These are phyloP conservation scores for Penicillium capsulatum DNA, from an alignment of 2,329 filamentous ascomycete species.

Conservation along the genomic window DNA sequence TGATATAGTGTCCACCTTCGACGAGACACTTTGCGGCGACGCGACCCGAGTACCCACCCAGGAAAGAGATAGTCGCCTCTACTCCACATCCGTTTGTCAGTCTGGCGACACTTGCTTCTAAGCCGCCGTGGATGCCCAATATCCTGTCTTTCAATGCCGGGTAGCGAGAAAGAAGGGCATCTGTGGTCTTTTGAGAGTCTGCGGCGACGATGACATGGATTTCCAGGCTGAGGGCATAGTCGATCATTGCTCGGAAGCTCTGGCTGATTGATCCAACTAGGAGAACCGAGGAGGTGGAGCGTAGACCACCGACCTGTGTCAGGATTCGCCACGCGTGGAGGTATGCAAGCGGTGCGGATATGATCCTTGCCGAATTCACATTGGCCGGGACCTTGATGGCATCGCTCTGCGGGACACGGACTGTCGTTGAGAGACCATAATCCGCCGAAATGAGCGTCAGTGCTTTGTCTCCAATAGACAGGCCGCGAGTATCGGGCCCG, in stretches of 20 bases:
- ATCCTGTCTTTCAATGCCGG: conserved; percentile 9
- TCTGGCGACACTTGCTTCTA: conserved; percentile 14
- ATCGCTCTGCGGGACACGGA: conserved; percentile 11
- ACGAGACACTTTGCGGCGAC: conserved; percentile 14
- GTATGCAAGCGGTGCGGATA: conserved; percentile 15
- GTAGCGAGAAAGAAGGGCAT: conserved; percentile 10
- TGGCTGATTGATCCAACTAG: conserved; percentile 12
- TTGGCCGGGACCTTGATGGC: conserved; percentile 13
- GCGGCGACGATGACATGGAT: conserved; percentile 16
- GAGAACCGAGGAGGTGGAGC: conserved; percentile 12
- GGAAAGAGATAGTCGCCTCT: conserved; percentile 14
- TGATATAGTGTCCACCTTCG: conserved; percentile 17
- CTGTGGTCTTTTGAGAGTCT: conserved; percentile 7
- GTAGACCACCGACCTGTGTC: conserved; percentile 11
- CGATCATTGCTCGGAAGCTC: conserved; percentile 15
- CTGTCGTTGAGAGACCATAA: conserved; percentile 9
- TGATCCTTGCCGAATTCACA: conserved; percentile 6
- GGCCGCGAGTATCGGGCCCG: conserved; percentile 10
- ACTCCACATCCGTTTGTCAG: conserved; percentile 17
- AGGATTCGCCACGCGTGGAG: conserved; percentile 14
- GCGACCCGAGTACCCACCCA: conserved; percentile 12
- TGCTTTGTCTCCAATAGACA: conserved; percentile 14
- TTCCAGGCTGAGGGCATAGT: conserved; percentile 12
- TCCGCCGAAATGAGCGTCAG: conserved; percentile 10
- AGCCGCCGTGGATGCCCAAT: conserved; percentile 8